phyloP scores from a whole-genome alignment of 192 early-diverging fungal species.

The Spizellomyces punctatus region DNA sequence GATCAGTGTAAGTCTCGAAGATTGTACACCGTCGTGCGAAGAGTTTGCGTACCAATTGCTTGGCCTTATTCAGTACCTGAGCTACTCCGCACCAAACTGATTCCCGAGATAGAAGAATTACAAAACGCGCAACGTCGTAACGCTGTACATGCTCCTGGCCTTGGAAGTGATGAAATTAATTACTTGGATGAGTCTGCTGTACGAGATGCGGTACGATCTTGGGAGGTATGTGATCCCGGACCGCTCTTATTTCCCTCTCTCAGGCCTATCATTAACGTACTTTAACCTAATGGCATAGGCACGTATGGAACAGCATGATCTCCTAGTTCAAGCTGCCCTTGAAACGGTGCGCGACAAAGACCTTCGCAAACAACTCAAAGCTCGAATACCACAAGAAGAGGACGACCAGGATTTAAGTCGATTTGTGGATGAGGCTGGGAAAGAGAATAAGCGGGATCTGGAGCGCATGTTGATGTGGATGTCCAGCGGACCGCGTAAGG shows the following conservation, averaged over 20 bases:
- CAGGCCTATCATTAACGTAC: too few relatives aligned
- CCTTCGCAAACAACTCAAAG: constrained; percentile 11
- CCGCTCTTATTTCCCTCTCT: too few relatives aligned
- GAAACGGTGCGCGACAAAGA: neutral
- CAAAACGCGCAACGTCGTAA: neutral
- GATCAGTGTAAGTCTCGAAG: constrained; percentile 17
- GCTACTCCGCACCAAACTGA: constrained; percentile 21
- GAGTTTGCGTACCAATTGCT: neutral
- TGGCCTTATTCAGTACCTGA: neutral
- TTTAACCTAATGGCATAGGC: neutral
- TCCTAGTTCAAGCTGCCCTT: neutral
- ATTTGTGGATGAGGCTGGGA: constrained; percentile 2
- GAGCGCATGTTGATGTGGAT: constrained; percentile 26
- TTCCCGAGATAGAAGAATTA: constrained; percentile 12
- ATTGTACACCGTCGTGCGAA: neutral
- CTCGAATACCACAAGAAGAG: constrained; percentile 15
- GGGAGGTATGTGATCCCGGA: neutral
- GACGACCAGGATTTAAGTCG: neutral
- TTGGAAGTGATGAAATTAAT: neutral
- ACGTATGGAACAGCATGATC: constrained; percentile 25
- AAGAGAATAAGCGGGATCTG: constrained; percentile 18
- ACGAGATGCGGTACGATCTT: neutral
- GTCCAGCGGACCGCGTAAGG: constrained; percentile 24
- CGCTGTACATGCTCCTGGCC: neutral
- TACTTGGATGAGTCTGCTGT: constrained; percentile 21